phyloP scores from a whole-genome alignment of 1,284 basidiomycete genomes.

The Ustilago lituana region DNA sequence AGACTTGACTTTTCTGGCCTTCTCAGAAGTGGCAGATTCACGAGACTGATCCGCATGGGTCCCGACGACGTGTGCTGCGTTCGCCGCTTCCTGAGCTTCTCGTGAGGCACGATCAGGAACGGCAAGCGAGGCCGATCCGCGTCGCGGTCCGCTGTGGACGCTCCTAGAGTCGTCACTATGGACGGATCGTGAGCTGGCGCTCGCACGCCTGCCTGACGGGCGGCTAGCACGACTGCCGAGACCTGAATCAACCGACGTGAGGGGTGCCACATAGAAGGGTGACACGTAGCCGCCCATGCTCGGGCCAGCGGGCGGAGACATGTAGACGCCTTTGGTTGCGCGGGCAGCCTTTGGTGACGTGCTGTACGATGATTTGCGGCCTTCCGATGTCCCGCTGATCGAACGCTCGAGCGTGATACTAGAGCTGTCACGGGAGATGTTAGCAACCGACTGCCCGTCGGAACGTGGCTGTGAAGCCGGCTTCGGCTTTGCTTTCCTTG shows the following conservation, averaged over 20 bases:
- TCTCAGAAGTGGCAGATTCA: conserved; percentile 18
- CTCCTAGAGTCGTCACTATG: conserved; percentile 41
- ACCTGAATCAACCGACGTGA: conserved; percentile 40
- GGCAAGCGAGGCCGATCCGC: conserved; percentile 26
- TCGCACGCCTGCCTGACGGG: conserved; percentile 30
- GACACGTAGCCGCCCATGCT: conserved; percentile 44
- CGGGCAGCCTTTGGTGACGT: conserved; percentile 29
- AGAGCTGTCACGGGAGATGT: neutral
- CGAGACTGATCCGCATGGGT: conserved; percentile 3
- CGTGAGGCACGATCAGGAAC: conserved; percentile 1
- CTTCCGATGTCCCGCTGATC: conserved; percentile 25
- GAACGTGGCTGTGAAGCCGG: neutral
- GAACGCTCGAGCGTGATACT: conserved; percentile 14
- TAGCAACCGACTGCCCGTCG: neutral
- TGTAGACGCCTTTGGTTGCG: conserved; percentile 33
- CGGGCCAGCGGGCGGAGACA: conserved; percentile 34
- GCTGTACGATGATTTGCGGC: conserved; percentile 26
- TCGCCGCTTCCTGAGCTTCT: conserved; percentile 2
- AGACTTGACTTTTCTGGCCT: conserved; percentile 39
- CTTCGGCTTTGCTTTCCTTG: conserved; percentile 12
- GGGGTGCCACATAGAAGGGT: conserved; percentile 45
- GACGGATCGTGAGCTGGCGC: conserved; percentile 32
- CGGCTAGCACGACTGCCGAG: conserved; percentile 14
- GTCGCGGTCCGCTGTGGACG: conserved; percentile 19
- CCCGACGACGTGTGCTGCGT: neutral